Evolutionary conservation across 2,329 filamentous ascomycete genomes (phyloP), one percentile per base, ranked within the genome.

Genomic region (Xylaria digitata): DNA sequence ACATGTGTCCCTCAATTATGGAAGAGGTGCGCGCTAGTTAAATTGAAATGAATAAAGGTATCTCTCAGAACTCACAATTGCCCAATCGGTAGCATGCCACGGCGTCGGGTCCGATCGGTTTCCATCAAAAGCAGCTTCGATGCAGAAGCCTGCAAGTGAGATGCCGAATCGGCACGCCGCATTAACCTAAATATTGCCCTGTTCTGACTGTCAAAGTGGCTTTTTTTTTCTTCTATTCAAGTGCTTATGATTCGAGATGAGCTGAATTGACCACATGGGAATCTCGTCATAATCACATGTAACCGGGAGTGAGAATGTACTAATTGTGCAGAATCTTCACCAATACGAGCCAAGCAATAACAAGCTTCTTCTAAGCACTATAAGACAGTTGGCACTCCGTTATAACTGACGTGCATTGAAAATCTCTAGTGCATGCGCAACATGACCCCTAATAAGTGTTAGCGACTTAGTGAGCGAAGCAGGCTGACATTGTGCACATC

Each of bases 1-100:
- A 17, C 17, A 6, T 6, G 43, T 8, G 26, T 56, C 43, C 23
- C 30, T 11, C 3, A 15, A n/a, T 37, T 15, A 26, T 43, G 13
- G 11, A 32, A 46, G 56, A 50, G n/a, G 37, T 2, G 42, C 13
- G 17, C 34, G 30, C 30, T 34, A 13, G 34, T 17, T 42, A 11
- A 21, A 32, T 48, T 21, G 30, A 23, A 56, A 32, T 34, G 52
- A 34, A 34, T 6, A 30, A 34, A 40, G 6, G 15, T 43, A 13
- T 43, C 37, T 23, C 21, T 45, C 23, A 23, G 23, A 48, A 15
- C 8, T 45, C 58, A 23, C 21, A 21, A 54, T 61, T 54, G 52
- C 67, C 63, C 67, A 69, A 69, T 69, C 67, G 67, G 67, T 52
- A 64, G 61, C 61, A 62, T 56, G 61, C 67, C 67, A 65, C 49